Conservation (phyloP, 1,284 basidiomycete genomes). For the Trametes pubescens region DNA sequence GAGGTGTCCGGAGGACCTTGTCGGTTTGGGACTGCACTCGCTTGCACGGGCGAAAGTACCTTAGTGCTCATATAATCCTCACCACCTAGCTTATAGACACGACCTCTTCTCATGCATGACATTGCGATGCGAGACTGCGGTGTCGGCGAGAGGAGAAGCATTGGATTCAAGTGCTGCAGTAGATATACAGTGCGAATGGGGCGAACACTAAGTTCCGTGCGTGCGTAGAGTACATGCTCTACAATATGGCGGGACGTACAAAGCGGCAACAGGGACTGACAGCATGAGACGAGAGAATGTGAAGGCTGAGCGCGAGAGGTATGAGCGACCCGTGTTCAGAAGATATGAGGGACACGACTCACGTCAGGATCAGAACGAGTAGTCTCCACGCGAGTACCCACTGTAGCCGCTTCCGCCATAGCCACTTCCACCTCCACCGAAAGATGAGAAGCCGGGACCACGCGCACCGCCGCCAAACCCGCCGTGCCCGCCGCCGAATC, state of each 20-base stretch:
- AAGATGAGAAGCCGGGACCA: background rate
- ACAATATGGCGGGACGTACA: constrained; percentile 22
- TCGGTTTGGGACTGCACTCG: background rate
- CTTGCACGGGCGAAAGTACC: constrained; percentile 23
- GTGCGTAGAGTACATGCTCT: constrained; percentile 24
- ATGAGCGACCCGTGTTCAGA: background rate
- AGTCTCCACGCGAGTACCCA: constrained; percentile 20
- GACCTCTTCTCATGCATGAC: constrained; percentile 18
- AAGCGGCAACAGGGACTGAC: constrained; percentile 7
- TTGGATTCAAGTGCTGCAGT: constrained; percentile 17
- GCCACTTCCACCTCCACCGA: constrained; percentile 15
- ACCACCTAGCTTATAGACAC: constrained; percentile 26
- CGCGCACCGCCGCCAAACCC: constrained; percentile 21
- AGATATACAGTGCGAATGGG: constrained; percentile 22
- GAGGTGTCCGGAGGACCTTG: background rate
- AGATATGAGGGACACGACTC: background rate
- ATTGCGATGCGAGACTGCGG: background rate
- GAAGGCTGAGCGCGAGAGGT: background rate
- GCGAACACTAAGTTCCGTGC: constrained; percentile 9
- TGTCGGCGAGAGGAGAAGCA: background rate
- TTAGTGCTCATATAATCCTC: constrained; percentile 28
- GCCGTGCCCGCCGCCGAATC: constrained; percentile 27
- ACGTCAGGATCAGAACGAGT: constrained; percentile 12
- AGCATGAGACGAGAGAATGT: constrained; percentile 1
- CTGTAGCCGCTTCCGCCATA: constrained; percentile 16